phyloP scores from a whole-genome alignment of 2,329 filamentous ascomycete species.

The Aureobasidium namibiae region DNA sequence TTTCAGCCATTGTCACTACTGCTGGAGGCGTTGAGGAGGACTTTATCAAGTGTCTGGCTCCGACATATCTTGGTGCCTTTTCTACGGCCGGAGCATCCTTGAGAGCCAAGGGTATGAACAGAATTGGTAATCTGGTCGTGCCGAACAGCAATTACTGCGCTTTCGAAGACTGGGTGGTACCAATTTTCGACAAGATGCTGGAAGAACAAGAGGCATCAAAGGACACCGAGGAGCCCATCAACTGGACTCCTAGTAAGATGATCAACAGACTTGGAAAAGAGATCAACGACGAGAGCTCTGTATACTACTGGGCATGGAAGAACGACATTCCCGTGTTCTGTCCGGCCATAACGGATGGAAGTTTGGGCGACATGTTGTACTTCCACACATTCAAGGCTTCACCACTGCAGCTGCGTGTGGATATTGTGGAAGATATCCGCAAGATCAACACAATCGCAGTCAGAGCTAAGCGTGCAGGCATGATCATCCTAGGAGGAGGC shows the following conservation, averaged over 20 bases:
- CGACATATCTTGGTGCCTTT: conserved; percentile 89
- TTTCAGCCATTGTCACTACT: conserved; percentile 89
- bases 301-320: conserved; percentile 96
- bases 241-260: conserved; percentile 93
- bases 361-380: conserved; percentile 94
- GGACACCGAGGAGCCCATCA: conserved; percentile 50
- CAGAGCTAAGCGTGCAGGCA: conserved; percentile 76
- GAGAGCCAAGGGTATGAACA: conserved; percentile 79
- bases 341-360: conserved; percentile 89
- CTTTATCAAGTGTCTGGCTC: conserved; percentile 93
- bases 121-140: conserved; percentile 91
- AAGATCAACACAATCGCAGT: conserved; percentile 88
- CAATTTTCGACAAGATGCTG: conserved; percentile 89
- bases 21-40: conserved; percentile 95
- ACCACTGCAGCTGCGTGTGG: conserved; percentile 71
- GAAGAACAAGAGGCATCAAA: conserved; percentile 82
- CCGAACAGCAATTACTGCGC: conserved; percentile 96
- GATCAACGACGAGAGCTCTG: conserved; percentile 84
- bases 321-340: conserved; percentile 97
- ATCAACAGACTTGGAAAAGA: conserved; percentile 86
- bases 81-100: conserved; percentile 66
- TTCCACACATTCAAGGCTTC: conserved; percentile 94
- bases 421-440: conserved; percentile 90
- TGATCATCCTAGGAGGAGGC: conserved; percentile 91
- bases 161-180: conserved; percentile 96